Evolutionary conservation across 371 early-diverging fungal species (phyloP).

Genomic region (Umbelopsis sp.): DNA sequence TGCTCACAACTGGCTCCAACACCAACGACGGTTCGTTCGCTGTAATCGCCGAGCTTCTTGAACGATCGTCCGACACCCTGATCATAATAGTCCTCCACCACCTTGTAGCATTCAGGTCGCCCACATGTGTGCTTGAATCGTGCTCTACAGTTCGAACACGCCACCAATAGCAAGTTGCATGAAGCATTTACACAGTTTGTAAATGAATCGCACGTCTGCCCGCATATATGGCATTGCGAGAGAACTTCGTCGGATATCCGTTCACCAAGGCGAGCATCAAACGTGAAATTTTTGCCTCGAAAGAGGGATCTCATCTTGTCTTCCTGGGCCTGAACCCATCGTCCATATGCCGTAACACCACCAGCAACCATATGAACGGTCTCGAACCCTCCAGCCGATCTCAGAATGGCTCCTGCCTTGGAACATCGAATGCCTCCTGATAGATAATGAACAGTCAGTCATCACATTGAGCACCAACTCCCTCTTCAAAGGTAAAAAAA

Average conservation of each 20-base stretch:
- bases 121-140: slow-evolving; percentile 69
- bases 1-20: slow-evolving; percentile 45
- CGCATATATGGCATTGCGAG: slow-evolving; percentile 73
- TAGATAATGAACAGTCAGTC: slow-evolving; percentile 20
- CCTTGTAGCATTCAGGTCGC: slow-evolving; percentile 61
- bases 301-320: slow-evolving; percentile 57
- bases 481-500: neutral
- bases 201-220: slow-evolving; percentile 63
- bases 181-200: slow-evolving; percentile 76
- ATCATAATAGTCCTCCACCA: slow-evolving; percentile 42
- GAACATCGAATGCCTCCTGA: slow-evolving; percentile 79
- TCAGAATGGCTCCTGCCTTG: slow-evolving; percentile 77
- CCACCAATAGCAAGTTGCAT: slow-evolving; percentile 78
- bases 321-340: slow-evolving; percentile 56
- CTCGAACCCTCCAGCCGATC: slow-evolving; percentile 65
- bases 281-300: slow-evolving; percentile 84
- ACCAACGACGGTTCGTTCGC: slow-evolving; percentile 41
- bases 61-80: slow-evolving; percentile 11
- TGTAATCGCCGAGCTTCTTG: slow-evolving; percentile 15
- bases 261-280: slow-evolving; percentile 82
- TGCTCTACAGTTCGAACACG: slow-evolving; percentile 65
- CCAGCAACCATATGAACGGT: slow-evolving; percentile 75
- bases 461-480: neutral
- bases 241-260: slow-evolving; percentile 72
- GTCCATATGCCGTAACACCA: slow-evolving; percentile 81